Evolutionary conservation across 129 eudicot species (phyloP).

Genomic region (Artemisia annua): DNA sequence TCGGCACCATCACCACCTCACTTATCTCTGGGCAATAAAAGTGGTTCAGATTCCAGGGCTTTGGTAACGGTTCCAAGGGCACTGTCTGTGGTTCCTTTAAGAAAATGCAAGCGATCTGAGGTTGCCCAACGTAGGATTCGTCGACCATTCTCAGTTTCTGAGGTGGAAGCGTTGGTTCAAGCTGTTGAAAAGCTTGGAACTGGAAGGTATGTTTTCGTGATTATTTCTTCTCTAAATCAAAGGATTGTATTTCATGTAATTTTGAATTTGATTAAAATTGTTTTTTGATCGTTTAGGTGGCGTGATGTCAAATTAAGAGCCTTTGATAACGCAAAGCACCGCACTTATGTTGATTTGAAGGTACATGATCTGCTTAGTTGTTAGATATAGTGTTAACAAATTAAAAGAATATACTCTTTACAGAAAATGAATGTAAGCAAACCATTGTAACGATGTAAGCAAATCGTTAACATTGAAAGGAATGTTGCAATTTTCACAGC

Average conservation of each 20-base stretch:
- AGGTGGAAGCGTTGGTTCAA: constrained; percentile 96
- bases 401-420: background rate
- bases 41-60: constrained; percentile 63
- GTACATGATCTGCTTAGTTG: constrained; percentile 34
- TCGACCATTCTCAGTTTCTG: constrained; percentile 92
- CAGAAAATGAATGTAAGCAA: no score
- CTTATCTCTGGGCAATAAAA: constrained; percentile 43
- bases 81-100: constrained; percentile 54
- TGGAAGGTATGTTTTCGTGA: constrained; percentile 39
- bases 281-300: constrained; percentile 62
- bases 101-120: constrained; percentile 79
- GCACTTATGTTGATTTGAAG: constrained; percentile 97
- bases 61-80: constrained; percentile 68
- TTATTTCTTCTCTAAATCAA: background rate
- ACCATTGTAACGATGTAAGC: no score
- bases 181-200: constrained; percentile 99
- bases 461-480: no score
- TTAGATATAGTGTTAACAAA: background rate
- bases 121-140: constrained; percentile 89
- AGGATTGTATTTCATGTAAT: constrained; percentile 4
- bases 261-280: background rate
- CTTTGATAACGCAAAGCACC: constrained; percentile 91
- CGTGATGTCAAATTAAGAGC: constrained; percentile 96
- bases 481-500: background rate
- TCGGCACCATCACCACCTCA: constrained; percentile 75